Evolutionary conservation across 1,284 basidiomycete species (phyloP), one percentile per base, ranked within the genome.

Genomic region (Cutaneotrichosporon cavernicola): DNA sequence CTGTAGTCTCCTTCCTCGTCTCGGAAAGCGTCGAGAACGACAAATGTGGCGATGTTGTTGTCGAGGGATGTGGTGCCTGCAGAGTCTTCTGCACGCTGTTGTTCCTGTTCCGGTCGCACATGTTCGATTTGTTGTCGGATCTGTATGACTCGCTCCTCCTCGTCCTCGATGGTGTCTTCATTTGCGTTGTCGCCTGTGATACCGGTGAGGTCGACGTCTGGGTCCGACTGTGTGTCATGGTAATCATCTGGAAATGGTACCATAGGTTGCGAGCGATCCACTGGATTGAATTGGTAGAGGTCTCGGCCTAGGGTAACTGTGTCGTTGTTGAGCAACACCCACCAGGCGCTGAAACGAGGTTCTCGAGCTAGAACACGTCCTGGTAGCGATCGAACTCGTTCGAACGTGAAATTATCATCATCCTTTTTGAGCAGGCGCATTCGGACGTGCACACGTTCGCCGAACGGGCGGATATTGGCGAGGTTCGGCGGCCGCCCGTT

Each of bases 391-490:
- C 57, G 43, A 7, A 36, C 21, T 4, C 43, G 18, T 13, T 49
- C n/a, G 10, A 46, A 46, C 3, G 43, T 46, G 30, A 18, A 32
- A 22, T 18, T n/a, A 31, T 13, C 7, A 36, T 8, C 10, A 10
- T 18, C 22, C 18, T 43, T 14, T 2, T 43, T 58, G 38, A 58
- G 3, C 1, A 46, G n/a, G 26, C n/a, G 31, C 16, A 38, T 22
- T 38, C 56, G 34, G 1, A 31, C 16, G 16, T 46, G 43, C 7
- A 21, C 43, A 14, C n/a, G 43, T 30, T 55, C 36, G 4, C 60
- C 60, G n/a, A 61, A 61, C 16, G 50, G 60, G 21, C 51, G 51
- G 13, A 61, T 32, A 26, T 26, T 30, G 16, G 16, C 14, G 21
- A 56, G 43, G 53, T 55, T 56, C 8, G 60, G 60, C 34, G 13